Evolutionary conservation across 2,329 filamentous ascomycete species (phyloP), one percentile per base, ranked within the genome.

Genomic region (Cyanodermella asteris): DNA sequence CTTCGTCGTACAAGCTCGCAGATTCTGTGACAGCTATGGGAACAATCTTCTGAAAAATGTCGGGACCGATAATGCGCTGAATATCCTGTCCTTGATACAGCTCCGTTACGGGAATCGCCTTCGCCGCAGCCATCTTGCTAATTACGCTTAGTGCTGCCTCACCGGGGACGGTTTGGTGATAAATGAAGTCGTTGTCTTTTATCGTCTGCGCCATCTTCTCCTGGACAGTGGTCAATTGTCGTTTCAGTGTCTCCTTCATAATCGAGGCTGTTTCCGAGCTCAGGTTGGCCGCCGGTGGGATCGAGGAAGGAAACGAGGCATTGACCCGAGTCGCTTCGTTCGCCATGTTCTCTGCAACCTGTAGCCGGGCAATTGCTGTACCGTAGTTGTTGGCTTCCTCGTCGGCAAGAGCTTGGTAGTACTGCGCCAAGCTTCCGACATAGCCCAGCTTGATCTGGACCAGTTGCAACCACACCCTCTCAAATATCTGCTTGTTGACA

Each of bases 181-280:
- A 97, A 44, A 97, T 91, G 47, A 87, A 94, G 44, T 97, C 87
- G 37, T 97, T 97, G 47, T 97, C 87, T 41, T 91, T 91, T 36
- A 64, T 60, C 24, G 82, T 61, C 31, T 77, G 71, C 11, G 58
- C 56, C 13, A 91, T 55, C 44, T 76, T 82, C 32, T 84, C 75
- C 43, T 91, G 75, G 3, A 91, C 72, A 16, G 68, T 72, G 1
- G 74, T 59, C 15, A 76, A 51, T 38, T 94, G 84, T 32, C 81
- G 67, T 45, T 80, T 91, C 10, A 78, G 72, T 34, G 91, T 64
- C 17, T 91, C 81, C n/a, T 66, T 55, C 18, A 97, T 51, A 26
- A 70, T 59, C 1, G 60, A 41, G 1, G 77, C 76, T 3, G 77
- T 76, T 32, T 97, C 87, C 1, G 76, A 65, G 18, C 65, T 68